Conservation (phyloP, 1,284 basidiomycete species). For the Amylostereum chailletii region DNA sequence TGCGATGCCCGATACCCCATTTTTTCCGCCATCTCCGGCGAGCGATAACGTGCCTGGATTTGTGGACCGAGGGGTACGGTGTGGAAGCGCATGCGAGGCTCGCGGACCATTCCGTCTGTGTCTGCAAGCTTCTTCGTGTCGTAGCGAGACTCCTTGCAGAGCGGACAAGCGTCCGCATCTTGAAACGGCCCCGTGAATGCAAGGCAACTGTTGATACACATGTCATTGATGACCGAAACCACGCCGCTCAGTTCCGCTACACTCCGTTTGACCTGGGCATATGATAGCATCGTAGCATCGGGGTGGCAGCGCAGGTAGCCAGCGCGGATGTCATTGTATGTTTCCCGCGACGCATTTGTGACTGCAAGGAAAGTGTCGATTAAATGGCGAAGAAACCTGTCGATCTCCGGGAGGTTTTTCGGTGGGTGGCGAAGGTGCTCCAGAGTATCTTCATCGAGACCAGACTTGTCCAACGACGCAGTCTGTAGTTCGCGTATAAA, state of each 20-base stretch:
- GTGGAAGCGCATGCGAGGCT: conserved; percentile 2
- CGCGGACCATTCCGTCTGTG: not conserved
- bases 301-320: no score
- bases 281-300: no score
- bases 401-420: no score
- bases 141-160: conserved; percentile 18
- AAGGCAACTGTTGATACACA: conserved; percentile 23
- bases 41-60: not conserved
- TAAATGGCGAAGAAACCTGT: no score
- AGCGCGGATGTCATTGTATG: no score
- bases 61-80: not conserved
- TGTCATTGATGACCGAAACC: conserved; percentile 17
- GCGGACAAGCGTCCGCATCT: conserved; percentile 15
- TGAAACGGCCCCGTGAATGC: conserved; percentile 19
- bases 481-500: no score
- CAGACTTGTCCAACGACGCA: no score
- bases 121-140: not conserved
- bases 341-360: no score
- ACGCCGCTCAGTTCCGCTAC: conserved; percentile 18
- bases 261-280: no score
- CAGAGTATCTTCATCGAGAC: no score
- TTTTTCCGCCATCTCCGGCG: not conserved
- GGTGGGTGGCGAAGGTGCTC: no score
- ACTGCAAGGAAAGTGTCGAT: no score
- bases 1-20: not conserved